A percentile compares a stretch with the other conserved stretches of the same genome.
phyloP scores from a whole-genome alignment of 352 stramenopile species.

The Phytophthora meadii region DNA sequence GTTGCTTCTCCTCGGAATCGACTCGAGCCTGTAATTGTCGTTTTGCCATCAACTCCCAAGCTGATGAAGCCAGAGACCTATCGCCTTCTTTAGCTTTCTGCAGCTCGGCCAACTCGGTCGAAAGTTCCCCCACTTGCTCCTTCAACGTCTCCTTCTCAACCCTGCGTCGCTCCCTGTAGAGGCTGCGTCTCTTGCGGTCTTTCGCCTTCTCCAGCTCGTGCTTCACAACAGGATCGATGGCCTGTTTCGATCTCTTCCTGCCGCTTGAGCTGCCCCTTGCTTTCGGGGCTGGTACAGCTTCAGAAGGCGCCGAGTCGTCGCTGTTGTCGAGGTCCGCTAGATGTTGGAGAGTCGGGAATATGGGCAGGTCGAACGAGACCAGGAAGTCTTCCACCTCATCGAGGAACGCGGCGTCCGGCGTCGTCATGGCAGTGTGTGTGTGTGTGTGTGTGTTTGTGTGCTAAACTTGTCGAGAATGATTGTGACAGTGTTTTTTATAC shows the following conservation, averaged over 20 bases:
- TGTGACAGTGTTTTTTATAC: neutral
- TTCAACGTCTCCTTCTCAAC: slow-evolving; percentile 21
- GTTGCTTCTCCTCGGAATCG: slow-evolving; percentile 20
- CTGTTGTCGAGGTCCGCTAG: neutral
- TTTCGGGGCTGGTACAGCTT: neutral
- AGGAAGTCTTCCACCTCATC: slow-evolving; percentile 29
- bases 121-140: slow-evolving; percentile 24
- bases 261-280: neutral
- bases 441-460: too few relatives aligned
- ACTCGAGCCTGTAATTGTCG: slow-evolving; percentile 22
- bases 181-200: slow-evolving; percentile 25
- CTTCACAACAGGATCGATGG: slow-evolving; percentile 12
- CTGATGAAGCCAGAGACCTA: slow-evolving; percentile 7
- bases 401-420: slow-evolving; percentile 16
- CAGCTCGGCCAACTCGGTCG: slow-evolving; percentile 13
- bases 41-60: slow-evolving; percentile 28
- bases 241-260: slow-evolving; percentile 8
- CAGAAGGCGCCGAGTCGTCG: neutral
- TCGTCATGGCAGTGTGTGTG: slow-evolving; percentile 3
- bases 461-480: slow-evolving; percentile 11
- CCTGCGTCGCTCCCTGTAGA: slow-evolving; percentile 19
- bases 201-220: slow-evolving; percentile 24
- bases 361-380: slow-evolving; percentile 27
- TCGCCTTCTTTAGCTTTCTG: slow-evolving; percentile 1
- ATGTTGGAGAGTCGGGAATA: slow-evolving; percentile 12